phyloP scores from a whole-genome alignment of 2,329 filamentous ascomycete species.

The Xylariaceae sp. region DNA sequence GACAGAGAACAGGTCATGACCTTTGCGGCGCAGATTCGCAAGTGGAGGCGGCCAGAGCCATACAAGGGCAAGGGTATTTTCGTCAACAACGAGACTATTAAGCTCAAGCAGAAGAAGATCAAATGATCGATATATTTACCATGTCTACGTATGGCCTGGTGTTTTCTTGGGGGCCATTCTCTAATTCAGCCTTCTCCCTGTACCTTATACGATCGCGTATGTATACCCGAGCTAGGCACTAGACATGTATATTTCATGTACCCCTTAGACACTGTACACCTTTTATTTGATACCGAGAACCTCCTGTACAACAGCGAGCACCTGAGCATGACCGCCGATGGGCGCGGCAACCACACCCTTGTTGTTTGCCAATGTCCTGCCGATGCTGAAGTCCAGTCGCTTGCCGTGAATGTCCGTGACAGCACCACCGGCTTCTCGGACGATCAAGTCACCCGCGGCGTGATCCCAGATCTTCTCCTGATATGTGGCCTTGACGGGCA shows the following conservation, averaged over 20 bases:
- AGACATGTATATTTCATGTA: constrained; percentile 27
- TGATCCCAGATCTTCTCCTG: constrained; percentile 99
- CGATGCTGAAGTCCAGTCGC: constrained; percentile 77
- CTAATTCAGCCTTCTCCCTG: constrained; percentile 22
- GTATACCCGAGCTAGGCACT: constrained; percentile 24
- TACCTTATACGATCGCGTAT: constrained; percentile 23
- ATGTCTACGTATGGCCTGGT: constrained; percentile 12
- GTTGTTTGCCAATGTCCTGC: constrained; percentile 81
- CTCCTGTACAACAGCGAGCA: constrained; percentile 76
- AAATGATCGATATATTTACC: constrained; percentile 51
- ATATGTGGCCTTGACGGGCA: constrained; percentile 82
- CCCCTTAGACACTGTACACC: constrained; percentile 15
- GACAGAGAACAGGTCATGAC: constrained; percentile 83
- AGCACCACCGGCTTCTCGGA: constrained; percentile 85
- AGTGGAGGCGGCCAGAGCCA: constrained; percentile 88
- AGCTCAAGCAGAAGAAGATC: constrained; percentile 96
- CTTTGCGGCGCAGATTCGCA: constrained; percentile 82
- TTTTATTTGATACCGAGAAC: constrained; percentile 54
- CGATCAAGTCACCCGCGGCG: constrained; percentile 89
- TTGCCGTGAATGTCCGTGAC: constrained; percentile 88
- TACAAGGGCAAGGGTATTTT: constrained; percentile 99
- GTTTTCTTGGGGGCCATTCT: constrained; percentile 5
- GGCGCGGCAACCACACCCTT: constrained; percentile 92
- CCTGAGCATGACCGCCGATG: constrained; percentile 64
- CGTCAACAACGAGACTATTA: constrained; percentile 95